Base-by-base conservation (phyloP, 192 early-diverging fungal genomes). In the Backusella macrospora region DNA sequence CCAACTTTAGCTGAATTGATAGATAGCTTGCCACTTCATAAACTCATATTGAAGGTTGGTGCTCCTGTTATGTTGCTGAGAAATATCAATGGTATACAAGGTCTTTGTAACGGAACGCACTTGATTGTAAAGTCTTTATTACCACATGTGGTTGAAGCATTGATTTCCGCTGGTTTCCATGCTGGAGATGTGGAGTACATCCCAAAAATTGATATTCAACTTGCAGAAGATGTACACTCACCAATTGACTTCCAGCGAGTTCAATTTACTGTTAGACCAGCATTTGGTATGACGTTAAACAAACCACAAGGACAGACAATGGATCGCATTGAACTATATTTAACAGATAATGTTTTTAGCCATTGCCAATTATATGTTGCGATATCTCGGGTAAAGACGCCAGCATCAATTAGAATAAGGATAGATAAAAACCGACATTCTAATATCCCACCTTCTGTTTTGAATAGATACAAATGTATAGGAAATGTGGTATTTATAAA, bases 321-420 rank as follows among this genome's bases (percentile, higher is more conserved):
- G 13, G 26, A 46, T 3, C 16, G 21, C 15, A 64, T 81, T n/a
- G 75, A 68, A 13, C 2, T 81, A 0, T 76, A 74, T 45, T 52
- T 74, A 26, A 67, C 59, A 2, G 34, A 37, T 0, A 68, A 75
- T 0, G 69, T 74, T 10, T 81, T 81, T 49, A 59, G 43, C 6
- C 68, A 75, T 64, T 73, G 80, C 1, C 76, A 81, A 48, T 49
- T 81, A 7, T 62, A 77, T 64, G 76, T 81, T 16, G 76, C 72
- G 1, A 18, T 75, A 9, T 75, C 73, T 1, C 69, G 78, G 37
- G 10, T 34, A 2, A 2, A 34, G 2, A 34, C 29, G 2, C 29
- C 29, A 34, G 2, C 29, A 34, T 34, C 29, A 34, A 34, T 34
- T 34, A 34, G 29, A 34, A 34, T 34, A 34, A 34, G 0, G 29